Percentiles rank a stretch among this genome's conserved stretches.
Conservation (phyloP, 805 yeast species). For the Zygosaccharomyces bailii region DNA sequence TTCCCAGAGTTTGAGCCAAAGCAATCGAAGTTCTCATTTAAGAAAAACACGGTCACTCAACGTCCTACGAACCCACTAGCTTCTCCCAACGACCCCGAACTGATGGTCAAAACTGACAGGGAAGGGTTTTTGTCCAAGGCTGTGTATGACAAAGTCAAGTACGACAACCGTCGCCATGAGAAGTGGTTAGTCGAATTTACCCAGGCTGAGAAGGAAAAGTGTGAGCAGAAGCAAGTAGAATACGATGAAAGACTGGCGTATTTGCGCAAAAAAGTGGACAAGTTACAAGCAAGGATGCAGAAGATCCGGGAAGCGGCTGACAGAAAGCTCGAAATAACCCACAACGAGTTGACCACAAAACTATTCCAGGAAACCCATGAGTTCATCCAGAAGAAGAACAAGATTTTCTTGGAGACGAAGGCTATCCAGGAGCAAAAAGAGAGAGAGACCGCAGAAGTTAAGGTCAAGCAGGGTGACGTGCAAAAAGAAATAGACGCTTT, state of each 20-base stretch:
- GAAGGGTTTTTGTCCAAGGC: constrained; percentile 31
- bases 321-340: constrained; percentile 27
- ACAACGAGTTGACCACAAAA: constrained; percentile 22
- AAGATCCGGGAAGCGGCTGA: constrained; percentile 23
- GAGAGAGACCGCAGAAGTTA: constrained; percentile 23
- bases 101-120: constrained; percentile 25
- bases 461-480: constrained; percentile 23
- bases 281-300: constrained; percentile 23
- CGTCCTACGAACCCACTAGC: constrained; percentile 24
- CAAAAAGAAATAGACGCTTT: constrained; percentile 30
- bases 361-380: constrained; percentile 24
- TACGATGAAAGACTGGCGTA: constrained; percentile 21
- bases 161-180: constrained; percentile 23
- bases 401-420: constrained; percentile 29
- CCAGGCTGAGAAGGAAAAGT: constrained; percentile 16
- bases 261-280: constrained; percentile 24
- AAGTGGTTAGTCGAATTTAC: constrained; percentile 20
- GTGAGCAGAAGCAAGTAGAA: constrained; percentile 21
- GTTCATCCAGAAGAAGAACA: constrained; percentile 23
- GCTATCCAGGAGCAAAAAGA: constrained; percentile 27
- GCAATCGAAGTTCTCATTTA: constrained; percentile 9
- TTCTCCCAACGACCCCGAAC: constrained; percentile 33
- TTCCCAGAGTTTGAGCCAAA: constrained; percentile 11
- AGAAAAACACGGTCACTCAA: constrained; percentile 2
- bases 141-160: constrained; percentile 28